Base-by-base conservation (phyloP, 2,329 filamentous ascomycete species). In the Chaetomium sp. region DNA sequence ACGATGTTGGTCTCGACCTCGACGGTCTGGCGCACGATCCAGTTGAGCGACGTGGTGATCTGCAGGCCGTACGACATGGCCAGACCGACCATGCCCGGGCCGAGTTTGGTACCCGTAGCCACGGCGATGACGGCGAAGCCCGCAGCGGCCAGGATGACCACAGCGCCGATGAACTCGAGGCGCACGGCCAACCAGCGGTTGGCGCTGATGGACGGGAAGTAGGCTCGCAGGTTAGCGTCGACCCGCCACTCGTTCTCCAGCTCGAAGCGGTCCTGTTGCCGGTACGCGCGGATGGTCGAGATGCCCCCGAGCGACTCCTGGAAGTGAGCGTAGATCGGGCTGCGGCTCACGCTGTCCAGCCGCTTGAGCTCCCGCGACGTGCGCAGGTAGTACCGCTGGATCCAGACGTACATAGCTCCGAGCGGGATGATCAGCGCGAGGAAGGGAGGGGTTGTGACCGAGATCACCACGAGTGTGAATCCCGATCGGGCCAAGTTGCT, bases 1-100 rank as follows among this genome's bases (percentile, higher is more conserved):
- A 99, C 92, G 67, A 99, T 99, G 72, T 99, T 99, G n/a, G 92
- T 97, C 78, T 99, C 95, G n/a, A 99, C 94, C 72, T 99, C 95
- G 37, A 99, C 94, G 0, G 91, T 96, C 74, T 99, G 94, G 57
- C 95, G 85, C 51, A 99, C 94, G 67, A 99, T 96, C 94, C 94
- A 99, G 76, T 97, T 99, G 66, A 99, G 81, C 38, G 91, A 96
- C 63, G 92, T 89, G 1, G 94, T 99, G 68, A 99, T 97, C 74
- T 96, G 90, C 61, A 99, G 80, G 41, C 91, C 94, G 73, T 97
- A 96, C 47, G 92, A 96, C 91, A 99, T 96, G 61, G 89, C 85
- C 66, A 99, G 77, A 76, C 95, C 95, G 52, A 97, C 91, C 72
- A 85, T 77, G 56, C 94, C 94, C 6, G 85, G 75, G 27, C 79